A percentile compares a stretch with the other conserved stretches of the same genome.
Evolutionary conservation across 2,329 filamentous ascomycete genomes (phyloP).

Genomic region (Colletotrichum cordylinicola): DNA sequence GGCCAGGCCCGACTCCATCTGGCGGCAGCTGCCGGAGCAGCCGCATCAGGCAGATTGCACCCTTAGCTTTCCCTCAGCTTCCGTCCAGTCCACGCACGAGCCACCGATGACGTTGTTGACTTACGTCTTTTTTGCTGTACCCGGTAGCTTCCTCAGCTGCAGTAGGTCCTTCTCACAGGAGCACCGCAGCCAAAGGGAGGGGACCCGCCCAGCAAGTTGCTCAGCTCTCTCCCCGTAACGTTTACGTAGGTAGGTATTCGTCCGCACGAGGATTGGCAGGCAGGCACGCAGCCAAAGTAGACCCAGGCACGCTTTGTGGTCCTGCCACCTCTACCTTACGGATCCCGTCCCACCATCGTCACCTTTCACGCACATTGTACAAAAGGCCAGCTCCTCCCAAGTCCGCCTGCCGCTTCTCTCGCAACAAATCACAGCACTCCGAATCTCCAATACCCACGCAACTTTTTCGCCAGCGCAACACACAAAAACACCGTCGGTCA

Average conservation of each 20-base stretch:
- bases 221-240: neutral
- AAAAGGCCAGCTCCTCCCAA: slow-evolving; percentile 23
- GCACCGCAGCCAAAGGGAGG: neutral
- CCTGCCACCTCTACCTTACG: slow-evolving; percentile 17
- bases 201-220: neutral
- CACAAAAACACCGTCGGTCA: slow-evolving; percentile 1
- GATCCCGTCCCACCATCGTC: slow-evolving; percentile 19
- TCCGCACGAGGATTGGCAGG: neutral
- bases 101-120: slow-evolving; percentile 27
- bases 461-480: neutral
- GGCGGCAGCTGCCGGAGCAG: neutral
- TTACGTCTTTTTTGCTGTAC: slow-evolving; percentile 11
- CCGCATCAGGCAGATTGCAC: neutral
- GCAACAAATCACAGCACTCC: slow-evolving; percentile 9
- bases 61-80: neutral
- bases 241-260: neutral
- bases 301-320: neutral
- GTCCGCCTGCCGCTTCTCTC: neutral
- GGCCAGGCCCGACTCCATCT: neutral
- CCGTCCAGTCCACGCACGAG: slow-evolving; percentile 7
- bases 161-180: neutral
- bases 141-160: neutral
- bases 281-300: neutral
- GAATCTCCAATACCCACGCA: neutral
- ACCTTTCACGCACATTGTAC: slow-evolving; percentile 15